Base-by-base conservation (phyloP, 176 grass and related monocot genomes). In the Phyllostachys edulis region DNA sequence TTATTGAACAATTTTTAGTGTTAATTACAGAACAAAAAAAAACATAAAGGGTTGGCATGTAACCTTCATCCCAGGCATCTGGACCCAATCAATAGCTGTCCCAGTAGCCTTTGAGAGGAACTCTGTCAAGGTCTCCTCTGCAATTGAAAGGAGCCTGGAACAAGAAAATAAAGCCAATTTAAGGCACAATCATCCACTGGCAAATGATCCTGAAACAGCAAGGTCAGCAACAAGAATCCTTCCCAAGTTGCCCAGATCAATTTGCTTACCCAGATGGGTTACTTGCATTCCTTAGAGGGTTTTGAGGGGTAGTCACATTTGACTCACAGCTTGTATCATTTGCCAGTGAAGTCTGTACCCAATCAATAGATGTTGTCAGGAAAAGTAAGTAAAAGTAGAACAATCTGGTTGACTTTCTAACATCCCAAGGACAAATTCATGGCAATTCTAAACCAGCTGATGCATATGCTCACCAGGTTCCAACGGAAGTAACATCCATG, bases 81-180 rank as follows among this genome's bases (percentile, higher is more conserved):
- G 96, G 89, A 99, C 93, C 96, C 96, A 99, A 89, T 99, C 96
- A 75, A 99, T 92, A 94, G 96, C 91, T 90, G 96, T 99, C 70
- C 96, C 96, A 78, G 96, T 99, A 99, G 96, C 96, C 88, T 96
- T 99, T 49, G 96, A 99, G 81, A 99, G 91, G 96, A 99, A 99
- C 89, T 94, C 96, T 96, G 91, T 89, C 78, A 96, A 87, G 77
- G 96, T 92, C 91, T 99, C 96, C 89, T 99, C 93, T 59, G 93
- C 96, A 38, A 99, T 92, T 4, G 93, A 87, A 81, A 94, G 91
- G 80, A 99, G 93, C 84, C 96, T 99, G 72, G 29, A 90, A 69
- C 26, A 74, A 71, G 69, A 65, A 39, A 85, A 67, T 5, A 82
- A 80, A 51, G 1, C 9, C 7, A 38, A 50, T 77, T 52, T 20